These are phyloP conservation scores for Macrophomina pseudophaseolina DNA, from an alignment of 2,329 filamentous ascomycete genomes.

Conservation along the genomic window DNA sequence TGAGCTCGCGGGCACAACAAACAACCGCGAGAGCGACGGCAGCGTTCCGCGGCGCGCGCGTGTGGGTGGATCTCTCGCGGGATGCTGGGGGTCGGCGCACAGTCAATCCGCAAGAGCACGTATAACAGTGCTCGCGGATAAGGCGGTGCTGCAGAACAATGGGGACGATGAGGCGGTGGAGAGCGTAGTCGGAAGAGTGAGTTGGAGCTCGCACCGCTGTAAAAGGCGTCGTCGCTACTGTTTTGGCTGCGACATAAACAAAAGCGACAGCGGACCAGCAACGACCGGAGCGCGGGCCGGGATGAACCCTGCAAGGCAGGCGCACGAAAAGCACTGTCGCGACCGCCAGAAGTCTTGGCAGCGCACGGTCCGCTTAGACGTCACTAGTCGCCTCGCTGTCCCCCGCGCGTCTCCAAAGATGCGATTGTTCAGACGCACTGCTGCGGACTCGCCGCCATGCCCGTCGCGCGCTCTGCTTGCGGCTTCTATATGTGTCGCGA, in stretches of 20 bases:
- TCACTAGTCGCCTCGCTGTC: slow-evolving; percentile 2
- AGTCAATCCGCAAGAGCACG: slow-evolving; percentile 37
- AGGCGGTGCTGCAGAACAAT: slow-evolving; percentile 46
- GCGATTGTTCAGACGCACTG: neutral
- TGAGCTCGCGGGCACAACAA: slow-evolving; percentile 20
- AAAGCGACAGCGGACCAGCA: neutral
- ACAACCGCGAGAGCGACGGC: slow-evolving; percentile 18
- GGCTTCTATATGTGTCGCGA: slow-evolving; percentile 12
- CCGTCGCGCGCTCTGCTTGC: neutral
- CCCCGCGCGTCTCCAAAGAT: slow-evolving; percentile 21
- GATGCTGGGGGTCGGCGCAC: slow-evolving; percentile 27
- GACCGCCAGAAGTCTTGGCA: neutral
- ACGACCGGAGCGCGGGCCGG: neutral
- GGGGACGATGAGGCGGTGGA: slow-evolving; percentile 34
- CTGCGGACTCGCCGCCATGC: slow-evolving; percentile 4
- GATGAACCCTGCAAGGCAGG: neutral
- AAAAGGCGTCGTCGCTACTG: slow-evolving; percentile 13
- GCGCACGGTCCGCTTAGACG: neutral
- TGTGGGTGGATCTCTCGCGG: slow-evolving; percentile 33
- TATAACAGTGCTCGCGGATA: slow-evolving; percentile 44
- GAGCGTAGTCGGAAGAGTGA: slow-evolving; percentile 15
- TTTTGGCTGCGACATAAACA: slow-evolving; percentile 11
- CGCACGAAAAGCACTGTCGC: neutral
- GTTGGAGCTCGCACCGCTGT: slow-evolving; percentile 28
- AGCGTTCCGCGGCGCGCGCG: slow-evolving; percentile 17